Conservation (phyloP, 129 eudicot species). For the Centaurea solstitialis region DNA sequence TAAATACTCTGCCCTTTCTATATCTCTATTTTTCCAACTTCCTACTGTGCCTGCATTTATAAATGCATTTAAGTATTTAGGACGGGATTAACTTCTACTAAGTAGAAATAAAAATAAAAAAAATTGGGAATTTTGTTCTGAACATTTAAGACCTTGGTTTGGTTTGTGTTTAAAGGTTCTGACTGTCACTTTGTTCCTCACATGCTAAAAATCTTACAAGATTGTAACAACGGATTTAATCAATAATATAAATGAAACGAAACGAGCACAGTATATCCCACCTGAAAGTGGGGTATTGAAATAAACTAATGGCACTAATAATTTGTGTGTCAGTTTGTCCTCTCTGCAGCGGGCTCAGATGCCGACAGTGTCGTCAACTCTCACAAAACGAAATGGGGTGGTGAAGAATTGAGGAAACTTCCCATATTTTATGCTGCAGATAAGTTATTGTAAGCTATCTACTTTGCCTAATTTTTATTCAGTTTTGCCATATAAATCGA, state of each 20-base stretch:
- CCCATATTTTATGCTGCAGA: constrained; percentile 86
- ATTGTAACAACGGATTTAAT: not conserved
- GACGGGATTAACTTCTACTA: not conserved
- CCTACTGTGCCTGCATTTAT: not conserved
- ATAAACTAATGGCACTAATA: constrained; percentile 20
- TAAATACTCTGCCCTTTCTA: constrained; percentile 34
- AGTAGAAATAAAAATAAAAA: not conserved
- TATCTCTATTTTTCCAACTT: not conserved
- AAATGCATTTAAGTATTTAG: not conserved
- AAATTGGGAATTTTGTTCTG: not conserved
- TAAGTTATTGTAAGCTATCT: constrained; percentile 74
- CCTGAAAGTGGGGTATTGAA: not conserved
- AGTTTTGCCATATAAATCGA: not conserved
- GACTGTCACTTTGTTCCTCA: too few species aligned
- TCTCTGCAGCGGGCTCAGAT: constrained; percentile 94
- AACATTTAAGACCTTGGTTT: not conserved
- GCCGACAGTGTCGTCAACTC: constrained; percentile 62
- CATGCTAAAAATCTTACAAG: not conserved
- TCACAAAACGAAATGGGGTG: constrained; percentile 66
- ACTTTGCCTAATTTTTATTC: not conserved
- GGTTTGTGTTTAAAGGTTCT: too few species aligned
- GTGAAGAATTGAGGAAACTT: constrained; percentile 73
- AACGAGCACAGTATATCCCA: not conserved
- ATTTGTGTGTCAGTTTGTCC: constrained; percentile 62
- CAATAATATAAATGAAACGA: not conserved